These are phyloP conservation scores for Danielia reshetovae DNA, from an alignment of 805 yeast species.

Conservation along the genomic window DNA sequence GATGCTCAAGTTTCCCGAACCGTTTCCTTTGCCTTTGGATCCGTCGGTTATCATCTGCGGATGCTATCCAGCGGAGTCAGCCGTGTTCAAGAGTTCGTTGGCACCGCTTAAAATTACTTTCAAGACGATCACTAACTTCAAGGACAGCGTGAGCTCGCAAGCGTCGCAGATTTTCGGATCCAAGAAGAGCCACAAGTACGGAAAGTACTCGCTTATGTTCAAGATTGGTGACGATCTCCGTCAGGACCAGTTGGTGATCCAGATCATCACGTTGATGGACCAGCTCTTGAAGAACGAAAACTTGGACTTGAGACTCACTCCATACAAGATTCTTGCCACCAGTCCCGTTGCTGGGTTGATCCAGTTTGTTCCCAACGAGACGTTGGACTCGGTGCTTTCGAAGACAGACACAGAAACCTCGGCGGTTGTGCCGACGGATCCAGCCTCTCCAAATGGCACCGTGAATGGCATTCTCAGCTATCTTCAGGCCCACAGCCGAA, in stretches of 20 bases:
- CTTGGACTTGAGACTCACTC: conserved; percentile 80
- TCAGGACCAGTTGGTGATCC: conserved; percentile 96
- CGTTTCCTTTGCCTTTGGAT: conserved; percentile 76
- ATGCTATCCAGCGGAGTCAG: conserved; percentile 69
- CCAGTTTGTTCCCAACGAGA: conserved; percentile 91
- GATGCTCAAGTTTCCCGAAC: conserved; percentile 42
- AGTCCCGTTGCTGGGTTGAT: conserved; percentile 89
- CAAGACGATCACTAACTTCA: conserved; percentile 42
- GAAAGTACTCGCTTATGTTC: conserved; percentile 77
- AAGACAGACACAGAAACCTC: conserved; percentile 7
- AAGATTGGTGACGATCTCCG: conserved; percentile 94
- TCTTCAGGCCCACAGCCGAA: conserved; percentile 52
- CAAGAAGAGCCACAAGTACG: conserved; percentile 24
- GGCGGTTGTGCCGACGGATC: conserved; percentile 3
- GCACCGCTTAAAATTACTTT: conserved; percentile 84
- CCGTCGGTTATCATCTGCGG: conserved; percentile 76
- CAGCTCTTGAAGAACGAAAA: conserved; percentile 83
- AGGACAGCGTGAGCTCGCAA: conserved; percentile 8
- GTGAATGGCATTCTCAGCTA: conserved; percentile 75
- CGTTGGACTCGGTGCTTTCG: conserved; percentile 73
- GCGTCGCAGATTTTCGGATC: conserved; percentile 34
- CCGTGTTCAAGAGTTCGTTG: conserved; percentile 87
- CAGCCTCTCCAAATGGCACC: too few species aligned
- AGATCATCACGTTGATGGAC: conserved; percentile 88
- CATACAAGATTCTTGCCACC: conserved; percentile 87